Percentiles rank a stretch among this genome's conserved stretches.
Evolutionary conservation across 148 eudicot genomes (phyloP).

Genomic region (Rhododendron molle): DNA sequence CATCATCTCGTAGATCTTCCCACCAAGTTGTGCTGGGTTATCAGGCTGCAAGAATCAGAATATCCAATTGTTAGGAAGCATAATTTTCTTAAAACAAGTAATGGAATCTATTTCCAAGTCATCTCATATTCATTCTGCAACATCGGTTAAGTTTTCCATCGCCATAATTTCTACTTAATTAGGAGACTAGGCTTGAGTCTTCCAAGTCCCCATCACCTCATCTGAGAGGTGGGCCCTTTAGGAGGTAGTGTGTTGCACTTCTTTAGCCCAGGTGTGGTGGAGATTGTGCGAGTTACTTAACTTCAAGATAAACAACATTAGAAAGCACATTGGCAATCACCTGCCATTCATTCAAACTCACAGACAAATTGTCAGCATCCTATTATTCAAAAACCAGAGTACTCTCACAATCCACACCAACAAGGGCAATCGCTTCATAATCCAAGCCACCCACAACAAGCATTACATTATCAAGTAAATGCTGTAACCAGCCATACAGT

Average conservation of each 20-base stretch:
- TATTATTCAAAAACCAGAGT: background rate
- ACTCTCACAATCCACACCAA: background rate
- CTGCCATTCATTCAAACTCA: too few relatives aligned
- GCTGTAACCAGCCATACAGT: background rate
- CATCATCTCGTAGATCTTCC: slow-evolving; percentile 96
- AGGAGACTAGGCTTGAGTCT: background rate
- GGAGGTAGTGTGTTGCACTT: too few relatives aligned
- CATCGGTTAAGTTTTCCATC: background rate
- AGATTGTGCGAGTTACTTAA: too few relatives aligned
- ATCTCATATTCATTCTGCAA: background rate
- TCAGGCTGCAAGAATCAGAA: slow-evolving; percentile 63
- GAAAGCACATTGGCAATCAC: too few relatives aligned
- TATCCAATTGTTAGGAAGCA: background rate
- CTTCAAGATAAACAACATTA: too few relatives aligned
- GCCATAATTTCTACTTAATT: background rate
- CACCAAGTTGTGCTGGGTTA: slow-evolving; percentile 86
- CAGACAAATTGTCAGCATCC: background rate
- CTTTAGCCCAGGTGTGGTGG: too few relatives aligned
- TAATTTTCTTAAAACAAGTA: background rate
- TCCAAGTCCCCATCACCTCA: background rate
- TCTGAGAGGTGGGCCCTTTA: background rate
- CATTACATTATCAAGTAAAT: background rate
- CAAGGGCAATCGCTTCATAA: background rate
- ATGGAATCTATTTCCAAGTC: background rate
- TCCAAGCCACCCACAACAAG: background rate